phyloP scores from a whole-genome alignment of 805 yeast genomes.

The Candida manassasensis region DNA sequence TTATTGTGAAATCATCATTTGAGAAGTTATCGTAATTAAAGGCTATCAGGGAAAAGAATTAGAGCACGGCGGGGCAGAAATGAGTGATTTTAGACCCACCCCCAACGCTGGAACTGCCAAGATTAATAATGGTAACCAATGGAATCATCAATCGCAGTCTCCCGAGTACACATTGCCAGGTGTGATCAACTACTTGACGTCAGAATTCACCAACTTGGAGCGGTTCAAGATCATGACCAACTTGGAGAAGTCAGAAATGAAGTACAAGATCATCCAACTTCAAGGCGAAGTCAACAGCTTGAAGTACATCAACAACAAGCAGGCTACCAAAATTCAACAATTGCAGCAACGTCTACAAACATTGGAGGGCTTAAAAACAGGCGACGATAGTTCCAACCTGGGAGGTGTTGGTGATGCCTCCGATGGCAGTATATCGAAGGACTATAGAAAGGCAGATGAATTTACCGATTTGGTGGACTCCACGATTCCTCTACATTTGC shows the following conservation, averaged over 20 bases:
- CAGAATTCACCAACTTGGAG: conserved; percentile 48
- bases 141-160: conserved; percentile 23
- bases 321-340: conserved; percentile 32
- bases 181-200: conserved; percentile 52
- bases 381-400: neutral
- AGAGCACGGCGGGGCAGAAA: neutral
- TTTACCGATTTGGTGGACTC: neutral
- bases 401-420: neutral
- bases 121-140: conserved; percentile 10
- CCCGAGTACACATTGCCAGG: conserved; percentile 49
- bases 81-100: conserved; percentile 4
- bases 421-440: neutral
- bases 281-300: conserved; percentile 50
- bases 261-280: conserved; percentile 45
- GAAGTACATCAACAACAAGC: conserved; percentile 37
- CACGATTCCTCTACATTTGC: conserved; percentile 13
- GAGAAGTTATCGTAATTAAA: too few relatives aligned
- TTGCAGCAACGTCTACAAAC: conserved; percentile 27
- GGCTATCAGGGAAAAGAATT: too few relatives aligned
- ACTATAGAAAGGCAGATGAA: neutral
- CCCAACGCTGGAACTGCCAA: conserved; percentile 3
- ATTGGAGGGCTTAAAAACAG: conserved; percentile 6
- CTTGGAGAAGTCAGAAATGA: conserved; percentile 49
- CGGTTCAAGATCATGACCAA: conserved; percentile 45
- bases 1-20: too few relatives aligned